Evolutionary conservation across 108 stramenopile genomes (phyloP), one percentile per base, ranked within the genome.

Genomic region (Aurantiochytrium sp.): DNA sequence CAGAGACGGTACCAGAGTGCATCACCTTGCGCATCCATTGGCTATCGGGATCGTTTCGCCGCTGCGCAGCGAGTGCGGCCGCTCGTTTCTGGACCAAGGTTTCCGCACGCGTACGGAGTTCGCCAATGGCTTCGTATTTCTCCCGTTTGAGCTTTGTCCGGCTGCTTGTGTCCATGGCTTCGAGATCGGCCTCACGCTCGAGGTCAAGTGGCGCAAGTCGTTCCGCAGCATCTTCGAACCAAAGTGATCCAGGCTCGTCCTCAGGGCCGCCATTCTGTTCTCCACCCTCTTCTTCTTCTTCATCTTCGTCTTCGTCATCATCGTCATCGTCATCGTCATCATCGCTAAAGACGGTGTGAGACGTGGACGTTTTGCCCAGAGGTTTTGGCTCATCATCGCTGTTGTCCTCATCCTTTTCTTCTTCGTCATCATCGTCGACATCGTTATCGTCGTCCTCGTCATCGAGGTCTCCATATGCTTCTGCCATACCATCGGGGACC

Each of bases 1-100:
- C 89, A 5, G 89, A 90, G 45, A 73, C 25, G 19, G 89, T 90
- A 59, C 89, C 89, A 23, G 57, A 59, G 44, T 42, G 28, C 59
- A 90, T 28, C 16, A 90, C 89, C 64, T 90, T 25, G 19, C 51
- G 55, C 59, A 90, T 35, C 89, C 89, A 90, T 59, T 90, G 58
- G 16, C 19, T 43, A 5, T 90, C 89, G 25, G 76, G 23, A 23
- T 83, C 76, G 51, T 53, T 28, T 23, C 51, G 19, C 10, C 51
- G 45, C 49, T 53, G 45, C 14, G 51, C 76, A 23, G 76, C 19
- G 8, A 42, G 25, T 18, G 25, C 64, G 0, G 49, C 6, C 12
- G 49, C 51, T 12, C 25, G 49, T 23, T 83, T 83, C 76, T 83
- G 6, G 51, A 83, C 25, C 19, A 83, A 23, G 51, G 76, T 4